These are phyloP conservation scores for Cystobasidiaceae sp. DNA, from an alignment of 1,284 basidiomycete genomes.

Conservation along the genomic window DNA sequence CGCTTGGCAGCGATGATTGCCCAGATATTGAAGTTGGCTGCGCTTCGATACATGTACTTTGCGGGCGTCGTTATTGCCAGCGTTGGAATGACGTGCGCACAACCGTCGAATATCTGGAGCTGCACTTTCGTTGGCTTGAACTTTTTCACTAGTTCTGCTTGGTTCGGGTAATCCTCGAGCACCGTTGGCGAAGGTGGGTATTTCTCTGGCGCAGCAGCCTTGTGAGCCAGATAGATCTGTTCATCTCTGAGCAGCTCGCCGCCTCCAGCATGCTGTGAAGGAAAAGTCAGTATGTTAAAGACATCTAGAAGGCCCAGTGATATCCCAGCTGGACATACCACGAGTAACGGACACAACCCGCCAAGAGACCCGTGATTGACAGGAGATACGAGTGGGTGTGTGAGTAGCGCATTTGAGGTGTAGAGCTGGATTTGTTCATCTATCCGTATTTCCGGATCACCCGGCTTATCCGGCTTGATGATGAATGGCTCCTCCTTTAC, in stretches of 20 bases:
- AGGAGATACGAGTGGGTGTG: constrained; percentile 53
- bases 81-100: constrained; percentile 48
- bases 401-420: constrained; percentile 51
- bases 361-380: constrained; percentile 52
- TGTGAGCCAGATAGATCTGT: constrained; percentile 52
- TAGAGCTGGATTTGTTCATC: constrained; percentile 53
- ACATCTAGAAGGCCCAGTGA: constrained; percentile 22
- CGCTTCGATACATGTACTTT: constrained; percentile 41
- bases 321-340: constrained; percentile 42
- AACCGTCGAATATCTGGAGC: constrained; percentile 48
- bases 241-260: constrained; percentile 51
- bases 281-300: neutral
- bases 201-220: constrained; percentile 49
- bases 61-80: constrained; percentile 47
- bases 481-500: constrained; percentile 1
- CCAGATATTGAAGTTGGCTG: constrained; percentile 40
- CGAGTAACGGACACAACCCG: constrained; percentile 53
- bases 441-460: constrained; percentile 33
- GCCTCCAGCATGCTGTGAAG: constrained; percentile 47
- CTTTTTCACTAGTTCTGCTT: constrained; percentile 46
- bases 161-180: constrained; percentile 48
- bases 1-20: constrained; percentile 34
- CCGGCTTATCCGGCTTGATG: neutral
- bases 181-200: constrained; percentile 48
- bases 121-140: constrained; percentile 52